phyloP scores from a whole-genome alignment of 2,329 filamentous ascomycete species.

The Microcyclospora pomicola region DNA sequence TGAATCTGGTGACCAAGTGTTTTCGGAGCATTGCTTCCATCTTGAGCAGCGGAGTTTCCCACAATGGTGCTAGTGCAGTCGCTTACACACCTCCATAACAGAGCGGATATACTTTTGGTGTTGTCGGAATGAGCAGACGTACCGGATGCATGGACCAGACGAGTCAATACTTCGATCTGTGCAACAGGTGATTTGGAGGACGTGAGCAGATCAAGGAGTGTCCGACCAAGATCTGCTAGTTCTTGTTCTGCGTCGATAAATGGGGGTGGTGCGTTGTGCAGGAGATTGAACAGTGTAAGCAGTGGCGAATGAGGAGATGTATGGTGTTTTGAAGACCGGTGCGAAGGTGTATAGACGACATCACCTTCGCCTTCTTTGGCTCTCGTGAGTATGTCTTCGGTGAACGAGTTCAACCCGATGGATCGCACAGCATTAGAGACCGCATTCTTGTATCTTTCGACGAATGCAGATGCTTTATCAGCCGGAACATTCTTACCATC shows the following conservation, averaged over 20 bases:
- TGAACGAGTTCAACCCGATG: conserved; percentile 38
- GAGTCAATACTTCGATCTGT: conserved; percentile 4
- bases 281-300: conserved; percentile 32
- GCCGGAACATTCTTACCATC: conserved; percentile 2
- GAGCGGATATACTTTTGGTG: neutral
- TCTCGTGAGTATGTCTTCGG: conserved; percentile 34
- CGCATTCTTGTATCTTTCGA: conserved; percentile 10
- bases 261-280: conserved; percentile 8
- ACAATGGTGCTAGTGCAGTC: neutral
- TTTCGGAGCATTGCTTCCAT: conserved; percentile 2
- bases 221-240: neutral
- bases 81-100: conserved; percentile 4
- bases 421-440: conserved; percentile 33
- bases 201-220: conserved; percentile 3
- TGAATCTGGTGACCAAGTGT: conserved; percentile 51
- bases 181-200: conserved; percentile 1
- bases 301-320: conserved; percentile 45
- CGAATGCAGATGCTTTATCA: conserved; percentile 7
- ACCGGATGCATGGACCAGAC: conserved; percentile 1
- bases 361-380: conserved; percentile 48
- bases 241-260: neutral
- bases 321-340: conserved; percentile 40
- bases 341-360: conserved; percentile 52
- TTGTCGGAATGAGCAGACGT: neutral
- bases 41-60: neutral